phyloP scores from a whole-genome alignment of 1,139 yeast species.

The Debaryomyces coudertii region DNA sequence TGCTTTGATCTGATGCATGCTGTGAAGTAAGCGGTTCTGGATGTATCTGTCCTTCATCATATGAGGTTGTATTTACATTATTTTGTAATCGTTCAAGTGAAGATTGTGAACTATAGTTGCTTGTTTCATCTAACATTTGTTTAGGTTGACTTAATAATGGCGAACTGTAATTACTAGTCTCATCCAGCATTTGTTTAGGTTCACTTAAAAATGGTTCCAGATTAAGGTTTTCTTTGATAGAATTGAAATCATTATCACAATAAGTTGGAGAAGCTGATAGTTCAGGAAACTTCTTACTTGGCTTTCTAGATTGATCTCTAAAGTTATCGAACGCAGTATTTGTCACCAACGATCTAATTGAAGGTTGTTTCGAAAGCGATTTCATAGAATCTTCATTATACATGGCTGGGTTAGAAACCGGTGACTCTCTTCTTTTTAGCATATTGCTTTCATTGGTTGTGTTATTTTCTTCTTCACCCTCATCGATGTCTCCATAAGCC shows the following conservation, averaged over 20 bases:
- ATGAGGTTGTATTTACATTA: background rate
- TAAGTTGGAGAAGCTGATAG: background rate
- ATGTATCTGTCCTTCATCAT: background rate
- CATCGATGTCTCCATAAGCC: background rate
- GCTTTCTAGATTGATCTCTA: constrained; percentile 22
- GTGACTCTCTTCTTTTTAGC: constrained; percentile 24
- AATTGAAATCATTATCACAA: constrained; percentile 1
- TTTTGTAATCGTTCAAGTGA: background rate
- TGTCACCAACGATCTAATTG: constrained; percentile 37
- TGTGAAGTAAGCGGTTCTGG: constrained; percentile 2
- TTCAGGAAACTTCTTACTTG: background rate
- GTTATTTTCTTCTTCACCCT: constrained; percentile 13
- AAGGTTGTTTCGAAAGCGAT: constrained; percentile 18
- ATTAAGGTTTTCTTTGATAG: background rate
- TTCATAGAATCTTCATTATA: constrained; percentile 1
- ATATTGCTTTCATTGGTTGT: constrained; percentile 17
- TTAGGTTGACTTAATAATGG: background rate
- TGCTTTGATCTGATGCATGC: constrained; percentile 3
- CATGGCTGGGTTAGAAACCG: constrained; percentile 16
- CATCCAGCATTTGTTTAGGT: background rate
- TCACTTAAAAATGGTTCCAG: background rate
- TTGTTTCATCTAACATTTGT: constrained; percentile 1
- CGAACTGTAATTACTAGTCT: background rate
- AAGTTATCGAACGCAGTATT: constrained; percentile 50
- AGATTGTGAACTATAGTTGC: constrained; percentile 1